These are phyloP conservation scores for Pneumocystis sp. DNA, from an alignment of 1,139 yeast species.

Conservation along the genomic window DNA sequence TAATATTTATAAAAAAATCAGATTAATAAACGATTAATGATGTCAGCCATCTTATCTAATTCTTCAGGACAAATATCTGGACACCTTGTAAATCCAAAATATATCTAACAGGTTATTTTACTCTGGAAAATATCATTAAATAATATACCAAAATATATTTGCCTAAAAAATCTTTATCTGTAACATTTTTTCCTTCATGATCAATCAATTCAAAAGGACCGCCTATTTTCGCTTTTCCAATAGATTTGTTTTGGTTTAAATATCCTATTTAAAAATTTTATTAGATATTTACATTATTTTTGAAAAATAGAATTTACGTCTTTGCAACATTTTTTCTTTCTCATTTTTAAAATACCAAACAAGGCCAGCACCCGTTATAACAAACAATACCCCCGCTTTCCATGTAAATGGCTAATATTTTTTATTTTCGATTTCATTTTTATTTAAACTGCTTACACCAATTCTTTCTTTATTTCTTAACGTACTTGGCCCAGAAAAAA, in stretches of 20 bases:
- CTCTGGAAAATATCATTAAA: background rate
- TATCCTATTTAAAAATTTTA: conserved; percentile 26
- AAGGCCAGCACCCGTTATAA: conserved; percentile 53
- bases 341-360: conserved; percentile 61
- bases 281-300: background rate
- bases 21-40: conserved; percentile 37
- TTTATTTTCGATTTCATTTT: background rate
- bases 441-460: background rate
- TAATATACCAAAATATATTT: conserved; percentile 42
- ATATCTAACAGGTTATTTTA: conserved; percentile 26
- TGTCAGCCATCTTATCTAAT: conserved; percentile 71
- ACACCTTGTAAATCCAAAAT: conserved; percentile 93
- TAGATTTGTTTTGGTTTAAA: conserved; percentile 71
- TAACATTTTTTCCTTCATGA: conserved; percentile 53
- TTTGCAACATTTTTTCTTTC: conserved; percentile 23
- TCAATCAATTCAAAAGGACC: conserved; percentile 71
- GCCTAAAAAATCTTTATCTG: conserved; percentile 61
- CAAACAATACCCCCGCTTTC: conserved; percentile 60
- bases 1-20: background rate
- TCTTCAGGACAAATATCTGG: conserved; percentile 98
- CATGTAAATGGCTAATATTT: conserved; percentile 39
- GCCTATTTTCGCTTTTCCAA: conserved; percentile 86
- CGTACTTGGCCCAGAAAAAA: background rate
- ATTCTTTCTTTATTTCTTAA: background rate
- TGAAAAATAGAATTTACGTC: background rate